These are phyloP conservation scores for Pharus latifolius DNA, from an alignment of 176 grass and related monocot species.

Conservation along the genomic window DNA sequence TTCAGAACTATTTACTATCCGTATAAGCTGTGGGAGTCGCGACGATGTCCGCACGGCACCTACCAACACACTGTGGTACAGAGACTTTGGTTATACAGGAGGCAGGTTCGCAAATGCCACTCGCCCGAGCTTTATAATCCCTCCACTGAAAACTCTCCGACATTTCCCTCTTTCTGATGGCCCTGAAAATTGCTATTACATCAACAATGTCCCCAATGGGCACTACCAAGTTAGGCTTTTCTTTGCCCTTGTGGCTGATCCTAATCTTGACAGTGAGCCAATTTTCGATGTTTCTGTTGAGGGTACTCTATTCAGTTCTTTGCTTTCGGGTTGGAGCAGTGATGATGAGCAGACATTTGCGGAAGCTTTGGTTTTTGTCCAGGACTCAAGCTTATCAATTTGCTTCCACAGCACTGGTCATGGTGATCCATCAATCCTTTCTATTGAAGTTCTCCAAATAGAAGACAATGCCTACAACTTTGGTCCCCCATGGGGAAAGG, in stretches of 20 bases:
- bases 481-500: constrained; percentile 37
- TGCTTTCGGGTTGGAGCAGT: constrained; percentile 80
- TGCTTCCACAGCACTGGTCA: constrained; percentile 99
- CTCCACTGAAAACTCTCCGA: constrained; percentile 78
- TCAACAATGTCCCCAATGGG: constrained; percentile 65
- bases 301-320: constrained; percentile 81
- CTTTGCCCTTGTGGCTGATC: constrained; percentile 73
- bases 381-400: constrained; percentile 49
- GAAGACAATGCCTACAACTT: constrained; percentile 77
- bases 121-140: constrained; percentile 53
- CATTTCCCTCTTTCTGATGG: constrained; percentile 89
- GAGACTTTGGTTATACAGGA: constrained; percentile 86
- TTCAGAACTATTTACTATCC: constrained; percentile 78
- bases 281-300: constrained; percentile 90
- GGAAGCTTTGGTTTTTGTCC: constrained; percentile 66
- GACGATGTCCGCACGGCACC: constrained; percentile 69
- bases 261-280: constrained; percentile 68
- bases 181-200: constrained; percentile 85
- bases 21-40: constrained; percentile 94
- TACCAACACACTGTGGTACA: constrained; percentile 85
- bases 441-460: constrained; percentile 93
- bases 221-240: constrained; percentile 82
- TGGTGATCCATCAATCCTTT: constrained; percentile 90
- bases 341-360: constrained; percentile 76
- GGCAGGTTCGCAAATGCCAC: constrained; percentile 85